Evolutionary conservation across 257 asterid genomes (phyloP), one percentile per base, ranked within the genome.

Genomic region (Ilex aquifolium): DNA sequence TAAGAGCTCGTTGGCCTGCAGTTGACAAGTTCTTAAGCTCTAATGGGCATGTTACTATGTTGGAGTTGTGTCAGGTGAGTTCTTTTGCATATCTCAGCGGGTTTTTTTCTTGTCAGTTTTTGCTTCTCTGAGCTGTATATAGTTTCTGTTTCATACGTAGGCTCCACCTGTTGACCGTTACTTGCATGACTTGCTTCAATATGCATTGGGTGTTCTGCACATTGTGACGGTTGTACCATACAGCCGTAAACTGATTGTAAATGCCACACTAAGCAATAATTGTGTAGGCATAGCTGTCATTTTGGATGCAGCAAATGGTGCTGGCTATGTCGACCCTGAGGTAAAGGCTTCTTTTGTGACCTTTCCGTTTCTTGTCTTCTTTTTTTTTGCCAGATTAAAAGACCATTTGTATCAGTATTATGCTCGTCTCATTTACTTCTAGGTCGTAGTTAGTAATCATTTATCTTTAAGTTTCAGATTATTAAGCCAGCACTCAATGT

Each of bases 111-210:
- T 63, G 16, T 57, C 9, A 44, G 49, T 53, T 30, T 63, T 30
- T 16, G 48, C 9, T 44, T 55, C 55, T 53, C 51, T 56, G 63
- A 55, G 57, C 60, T 31, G 69, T 39, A 44, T 69, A 21, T 69
- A 59, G 6, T 60, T 14, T 56, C 31, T 64, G 44, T 75, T 76
- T 64, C 56, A 61, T 54, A 59, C 81, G 76, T 63, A 90, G 97
- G 99, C 95, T 44, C 96, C 99, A 54, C 90, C 96, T 27, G 99
- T 90, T 74, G 99, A 93, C 72, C 95, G 99, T 30, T 93, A 90
- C 78, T 79, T 93, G 83, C 99, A 79, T 42, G 96, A 90, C 72
- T 82, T 93, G 82, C 94, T 90, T 72, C 95, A 93, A 67, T 87
- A 90, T 75, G 99, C 99, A 14, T 80, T 93, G 59, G 99, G 99